Conservation (phyloP, 345 rosid genomes). For the Citrus maxima region DNA sequence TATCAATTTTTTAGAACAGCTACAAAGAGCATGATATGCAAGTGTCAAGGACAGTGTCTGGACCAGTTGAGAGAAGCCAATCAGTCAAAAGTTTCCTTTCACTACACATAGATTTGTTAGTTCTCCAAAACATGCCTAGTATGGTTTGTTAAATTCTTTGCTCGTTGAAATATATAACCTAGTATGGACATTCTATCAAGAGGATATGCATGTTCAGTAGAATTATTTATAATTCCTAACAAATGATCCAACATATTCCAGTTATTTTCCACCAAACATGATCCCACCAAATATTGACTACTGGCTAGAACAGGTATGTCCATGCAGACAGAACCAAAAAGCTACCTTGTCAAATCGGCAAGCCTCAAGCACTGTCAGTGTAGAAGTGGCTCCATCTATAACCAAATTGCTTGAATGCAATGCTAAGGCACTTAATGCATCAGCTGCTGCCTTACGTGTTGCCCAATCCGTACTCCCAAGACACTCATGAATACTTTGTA, state of each 20-base stretch:
- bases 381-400: slow-evolving; percentile 61
- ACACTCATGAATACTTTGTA: slow-evolving; percentile 84
- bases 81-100: neutral
- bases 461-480: slow-evolving; percentile 96
- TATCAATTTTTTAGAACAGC: neutral
- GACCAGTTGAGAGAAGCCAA: neutral
- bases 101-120: neutral
- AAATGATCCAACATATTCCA: neutral
- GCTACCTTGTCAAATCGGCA: slow-evolving; percentile 96
- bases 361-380: slow-evolving; percentile 65
- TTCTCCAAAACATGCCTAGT: neutral
- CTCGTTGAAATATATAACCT: neutral
- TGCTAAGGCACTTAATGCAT: slow-evolving; percentile 71
- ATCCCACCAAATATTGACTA: neutral
- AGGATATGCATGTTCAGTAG: neutral
- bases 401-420: slow-evolving; percentile 72
- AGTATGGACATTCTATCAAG: neutral
- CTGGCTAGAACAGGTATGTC: neutral
- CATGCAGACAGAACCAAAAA: neutral
- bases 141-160: neutral
- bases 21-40: neutral
- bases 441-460: slow-evolving; percentile 96
- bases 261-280: neutral
- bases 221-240: neutral
- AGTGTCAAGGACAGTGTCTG: neutral